Evolutionary conservation across 1,139 yeast species (phyloP), one percentile per base, ranked within the genome.

Genomic region (Yamadazyma atmosphaerica): DNA sequence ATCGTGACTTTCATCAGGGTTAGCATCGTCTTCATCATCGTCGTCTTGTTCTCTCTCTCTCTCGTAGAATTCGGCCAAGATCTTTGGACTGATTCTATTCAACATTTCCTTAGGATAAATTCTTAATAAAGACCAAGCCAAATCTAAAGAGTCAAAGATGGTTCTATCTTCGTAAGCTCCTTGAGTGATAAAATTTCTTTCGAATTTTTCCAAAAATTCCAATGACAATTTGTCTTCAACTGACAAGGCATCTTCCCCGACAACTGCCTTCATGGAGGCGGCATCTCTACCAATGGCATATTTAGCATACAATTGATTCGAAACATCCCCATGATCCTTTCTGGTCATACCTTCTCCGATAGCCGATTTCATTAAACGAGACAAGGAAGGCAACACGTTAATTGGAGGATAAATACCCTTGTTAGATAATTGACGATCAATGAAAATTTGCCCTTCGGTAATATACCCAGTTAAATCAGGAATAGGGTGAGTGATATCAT

Each of bases 231-330:
- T 94, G 71, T 92, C 99, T 70, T 92, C 99, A 51, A 88, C 87
- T 26, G 97, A 89, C 58, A 92, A 77, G 29, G 99, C 98, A 69
- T 92, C 99, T 69, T 92, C 99, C 80, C 99, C 99, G 55, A 92
- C 99, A 51, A 92, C 99, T n/a, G 98, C 96, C 74, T 92, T 92
- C 99, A 92, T 92, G 54, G 98, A 97, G 36, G 98, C 98, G 23
- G 98, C 99, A 70, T 92, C 99, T 72, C 90, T 86, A 76, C 99
- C 99, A 72, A 92, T 94, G 51, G 99, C 99, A 63, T 92, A 92
- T 68, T 92, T 92, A 57, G 99, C 99, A 63, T 92, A 92, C 61
- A 92, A 79, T 75, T 92, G 99, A 74, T 94, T 94, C 26, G 98
- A 92, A 44, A 92, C 98, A 73, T 92, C 99, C 68, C 98, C 96